These are phyloP conservation scores for Tritrichomonas musculus DNA, from an alignment of 208 protist species.

Conservation along the genomic window DNA sequence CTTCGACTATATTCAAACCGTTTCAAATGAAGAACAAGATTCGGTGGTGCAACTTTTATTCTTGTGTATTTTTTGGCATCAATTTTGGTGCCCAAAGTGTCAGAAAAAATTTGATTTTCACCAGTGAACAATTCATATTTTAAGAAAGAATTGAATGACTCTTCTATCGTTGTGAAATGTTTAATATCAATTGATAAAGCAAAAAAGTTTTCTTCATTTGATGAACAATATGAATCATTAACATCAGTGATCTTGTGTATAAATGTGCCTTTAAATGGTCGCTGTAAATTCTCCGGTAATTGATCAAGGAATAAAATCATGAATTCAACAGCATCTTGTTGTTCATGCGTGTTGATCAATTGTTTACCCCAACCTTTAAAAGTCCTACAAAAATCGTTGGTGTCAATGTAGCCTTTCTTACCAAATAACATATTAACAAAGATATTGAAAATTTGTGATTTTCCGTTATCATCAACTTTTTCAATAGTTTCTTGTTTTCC, in stretches of 20 bases:
- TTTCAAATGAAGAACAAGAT: not conserved
- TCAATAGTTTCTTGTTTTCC: no score
- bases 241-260: not conserved
- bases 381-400: not conserved
- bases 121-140: not conserved
- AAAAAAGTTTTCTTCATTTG: not conserved
- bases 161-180: not conserved
- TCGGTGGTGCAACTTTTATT: not conserved
- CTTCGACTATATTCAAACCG: not conserved
- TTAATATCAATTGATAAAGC: not conserved
- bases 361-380: not conserved
- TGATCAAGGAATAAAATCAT: not conserved
- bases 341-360: not conserved
- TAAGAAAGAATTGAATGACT: not conserved
- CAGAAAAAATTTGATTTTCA: not conserved
- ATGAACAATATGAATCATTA: not conserved
- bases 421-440: not conserved
- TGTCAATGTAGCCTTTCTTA: not conserved
- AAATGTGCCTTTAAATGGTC: not conserved
- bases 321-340: conserved; percentile 8
- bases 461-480: not conserved
- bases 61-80: not conserved
- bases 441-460: not conserved
- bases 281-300: not conserved
- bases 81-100: not conserved